Base-by-base conservation (phyloP, 2,329 filamentous ascomycete genomes). In the Beauveria sp. region DNA sequence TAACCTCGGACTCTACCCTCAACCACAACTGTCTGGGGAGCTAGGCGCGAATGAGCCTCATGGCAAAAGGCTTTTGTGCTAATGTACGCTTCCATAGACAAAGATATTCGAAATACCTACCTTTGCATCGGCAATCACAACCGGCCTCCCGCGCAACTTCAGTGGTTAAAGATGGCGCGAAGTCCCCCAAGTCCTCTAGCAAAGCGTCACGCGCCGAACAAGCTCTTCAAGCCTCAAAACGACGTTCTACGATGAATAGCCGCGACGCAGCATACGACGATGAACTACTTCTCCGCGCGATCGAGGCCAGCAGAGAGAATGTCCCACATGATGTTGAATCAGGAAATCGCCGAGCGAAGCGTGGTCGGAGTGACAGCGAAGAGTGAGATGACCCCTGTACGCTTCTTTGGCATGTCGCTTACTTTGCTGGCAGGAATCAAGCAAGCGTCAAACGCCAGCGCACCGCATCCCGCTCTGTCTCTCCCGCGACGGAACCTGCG, bases 191-290 rank as follows among this genome's bases (percentile, higher is more conserved):
- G 71, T 77, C 75, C 71, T 81, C 77, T 67, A 80, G 78, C 69
- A 86, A 84, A 76, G 84, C 73, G 71, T 83, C 77, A 66, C 84
- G 80, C 53, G 79, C 79, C 60, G 79, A 79, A 10, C 76, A 79
- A 55, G 72, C 76, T 12, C 77, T 76, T 49, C 82, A 85, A 60
- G 82, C 84, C 58, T 86, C 88, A 43, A 98, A 97, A 73, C 86
- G 95, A 63, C 85, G 95, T 31, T 96, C 92, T 22, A 99, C 95
- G 7, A 97, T 98, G 91, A 96, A 98, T 71, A 99, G 95, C 73
- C 87, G 93, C 65, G 89, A 92, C 73, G 93, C 93, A 48, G 93
- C 92, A 24, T 98, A 98, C 69, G 93, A 98, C 66, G 95, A 99
- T 75, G 93, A 96, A 68, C 88, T 93, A 69, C 75, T 99, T 45